These are phyloP conservation scores for Lasiodiplodia gonubiensis DNA, from an alignment of 2,329 filamentous ascomycete genomes.

Conservation along the genomic window DNA sequence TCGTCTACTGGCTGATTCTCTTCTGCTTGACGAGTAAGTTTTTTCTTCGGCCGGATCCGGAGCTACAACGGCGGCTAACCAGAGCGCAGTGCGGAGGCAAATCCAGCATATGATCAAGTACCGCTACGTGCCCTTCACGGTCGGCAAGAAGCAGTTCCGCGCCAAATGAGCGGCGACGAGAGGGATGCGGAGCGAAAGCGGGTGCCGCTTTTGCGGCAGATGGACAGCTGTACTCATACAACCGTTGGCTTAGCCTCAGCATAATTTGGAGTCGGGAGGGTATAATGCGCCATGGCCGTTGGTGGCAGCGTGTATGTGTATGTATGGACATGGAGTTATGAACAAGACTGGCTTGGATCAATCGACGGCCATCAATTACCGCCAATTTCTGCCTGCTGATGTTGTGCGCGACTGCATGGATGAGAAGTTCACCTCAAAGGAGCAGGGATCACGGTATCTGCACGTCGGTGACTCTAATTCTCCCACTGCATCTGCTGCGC, in stretches of 20 bases:
- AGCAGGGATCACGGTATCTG: neutral
- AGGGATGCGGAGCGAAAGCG: neutral
- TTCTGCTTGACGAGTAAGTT: slow-evolving; percentile 91
- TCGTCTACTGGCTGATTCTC: slow-evolving; percentile 98
- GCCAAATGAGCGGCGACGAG: slow-evolving; percentile 20
- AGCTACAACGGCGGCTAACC: slow-evolving; percentile 26
- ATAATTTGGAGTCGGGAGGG: slow-evolving; percentile 22
- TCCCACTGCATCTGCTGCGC: neutral
- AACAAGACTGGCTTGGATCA: slow-evolving; percentile 19
- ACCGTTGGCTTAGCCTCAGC: slow-evolving; percentile 22
- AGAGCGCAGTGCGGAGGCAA: slow-evolving; percentile 83
- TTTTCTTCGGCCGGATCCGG: neutral
- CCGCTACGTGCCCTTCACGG: slow-evolving; percentile 92
- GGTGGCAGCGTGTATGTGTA: neutral
- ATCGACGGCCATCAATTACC: neutral
- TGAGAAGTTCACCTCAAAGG: neutral
- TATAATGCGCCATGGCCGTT: slow-evolving; percentile 9
- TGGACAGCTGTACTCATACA: neutral
- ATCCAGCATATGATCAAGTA: slow-evolving; percentile 99
- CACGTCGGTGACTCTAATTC: neutral
- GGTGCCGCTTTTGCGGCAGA: neutral
- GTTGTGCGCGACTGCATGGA: neutral
- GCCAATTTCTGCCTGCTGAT: neutral
- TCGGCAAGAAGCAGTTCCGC: slow-evolving; percentile 69
- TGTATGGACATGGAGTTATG: slow-evolving; percentile 18